These are phyloP conservation scores for Neocucurbitaria cava DNA, from an alignment of 2,329 filamentous ascomycete genomes.

Conservation along the genomic window DNA sequence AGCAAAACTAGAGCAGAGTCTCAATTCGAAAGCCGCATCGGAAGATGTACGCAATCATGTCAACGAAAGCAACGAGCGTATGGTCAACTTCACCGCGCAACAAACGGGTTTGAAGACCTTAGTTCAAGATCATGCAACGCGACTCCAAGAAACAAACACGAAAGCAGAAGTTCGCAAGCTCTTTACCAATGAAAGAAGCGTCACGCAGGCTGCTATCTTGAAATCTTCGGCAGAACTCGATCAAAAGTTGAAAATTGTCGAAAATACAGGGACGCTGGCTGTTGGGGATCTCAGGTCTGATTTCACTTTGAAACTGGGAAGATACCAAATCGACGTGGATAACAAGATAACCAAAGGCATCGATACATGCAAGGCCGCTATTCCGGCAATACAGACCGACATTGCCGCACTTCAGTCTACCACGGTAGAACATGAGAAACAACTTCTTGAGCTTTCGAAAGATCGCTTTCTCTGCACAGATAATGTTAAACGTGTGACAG, in stretches of 20 bases:
- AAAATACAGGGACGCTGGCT: background rate
- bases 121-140: background rate
- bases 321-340: background rate
- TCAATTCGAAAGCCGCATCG: background rate
- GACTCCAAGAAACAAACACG: background rate
- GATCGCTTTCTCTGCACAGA: background rate
- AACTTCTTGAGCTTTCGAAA: background rate
- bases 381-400: background rate
- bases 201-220: background rate
- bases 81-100: background rate
- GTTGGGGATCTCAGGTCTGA: background rate
- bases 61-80: background rate
- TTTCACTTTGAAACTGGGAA: background rate
- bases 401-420: background rate
- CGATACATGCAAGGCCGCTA: background rate
- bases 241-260: background rate
- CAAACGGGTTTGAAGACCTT: background rate
- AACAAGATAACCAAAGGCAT: background rate
- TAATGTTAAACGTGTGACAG: background rate
- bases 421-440: background rate
- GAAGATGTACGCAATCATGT: background rate
- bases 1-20: background rate
- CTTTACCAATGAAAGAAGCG: background rate
- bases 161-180: background rate
- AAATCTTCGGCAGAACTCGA: background rate